phyloP scores from a whole-genome alignment of 1,284 basidiomycete genomes.

The Ceratobasidium sp. region DNA sequence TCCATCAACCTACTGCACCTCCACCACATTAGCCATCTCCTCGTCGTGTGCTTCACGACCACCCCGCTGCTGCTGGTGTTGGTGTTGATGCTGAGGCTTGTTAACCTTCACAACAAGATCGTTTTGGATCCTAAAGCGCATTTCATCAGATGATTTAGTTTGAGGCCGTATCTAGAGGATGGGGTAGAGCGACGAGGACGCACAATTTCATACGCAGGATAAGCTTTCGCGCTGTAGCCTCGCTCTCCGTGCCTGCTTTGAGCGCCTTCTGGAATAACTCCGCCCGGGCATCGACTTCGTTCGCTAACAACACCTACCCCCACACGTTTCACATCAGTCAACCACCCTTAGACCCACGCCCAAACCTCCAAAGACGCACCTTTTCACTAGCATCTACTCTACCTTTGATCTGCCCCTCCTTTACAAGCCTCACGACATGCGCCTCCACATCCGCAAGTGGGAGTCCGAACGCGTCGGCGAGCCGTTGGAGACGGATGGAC shows the following conservation, averaged over 20 bases:
- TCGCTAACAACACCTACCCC: conserved; percentile 73
- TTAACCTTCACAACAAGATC: conserved; percentile 36
- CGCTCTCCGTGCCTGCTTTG: conserved; percentile 73
- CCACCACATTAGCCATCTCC: conserved; percentile 27
- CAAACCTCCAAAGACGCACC: conserved; percentile 54
- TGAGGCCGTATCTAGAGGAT: too few relatives aligned
- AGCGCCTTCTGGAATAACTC: conserved; percentile 78
- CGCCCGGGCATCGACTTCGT: conserved; percentile 75
- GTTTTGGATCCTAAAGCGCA: conserved; percentile 37
- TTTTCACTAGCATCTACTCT: conserved; percentile 84
- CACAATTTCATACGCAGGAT: conserved; percentile 80
- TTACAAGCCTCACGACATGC: conserved; percentile 78
- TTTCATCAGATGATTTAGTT: not conserved
- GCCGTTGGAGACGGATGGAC: conserved; percentile 78
- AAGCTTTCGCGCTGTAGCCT: conserved; percentile 76
- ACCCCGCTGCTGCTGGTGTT: not conserved
- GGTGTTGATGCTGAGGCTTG: conserved; percentile 14
- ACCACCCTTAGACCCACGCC: not conserved
- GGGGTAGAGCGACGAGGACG: conserved; percentile 50
- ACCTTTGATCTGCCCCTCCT: conserved; percentile 76
- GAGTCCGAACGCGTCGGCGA: conserved; percentile 87
- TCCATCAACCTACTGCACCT: conserved; percentile 6
- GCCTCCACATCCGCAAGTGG: conserved; percentile 71
- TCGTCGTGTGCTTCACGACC: conserved; percentile 7
- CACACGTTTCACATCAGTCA: not conserved